Evolutionary conservation across 2,329 filamentous ascomycete genomes (phyloP).

Genomic region (Penicillium palitans): DNA sequence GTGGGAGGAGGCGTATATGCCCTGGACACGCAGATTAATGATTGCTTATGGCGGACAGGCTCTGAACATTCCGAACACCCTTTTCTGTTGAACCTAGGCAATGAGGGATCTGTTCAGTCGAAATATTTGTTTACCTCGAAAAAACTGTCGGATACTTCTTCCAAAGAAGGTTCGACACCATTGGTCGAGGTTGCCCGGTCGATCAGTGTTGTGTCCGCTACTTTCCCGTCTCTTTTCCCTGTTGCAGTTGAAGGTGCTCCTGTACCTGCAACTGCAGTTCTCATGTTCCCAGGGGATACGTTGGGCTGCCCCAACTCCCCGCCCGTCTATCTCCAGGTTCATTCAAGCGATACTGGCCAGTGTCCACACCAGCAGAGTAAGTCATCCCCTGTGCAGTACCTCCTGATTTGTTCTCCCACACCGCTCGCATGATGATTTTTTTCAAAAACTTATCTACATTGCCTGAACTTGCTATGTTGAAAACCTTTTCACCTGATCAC

Average conservation of each 20-base stretch:
- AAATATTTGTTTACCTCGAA: conserved; percentile 39
- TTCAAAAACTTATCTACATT: conserved; percentile 99
- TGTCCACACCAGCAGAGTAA: conserved; percentile 88
- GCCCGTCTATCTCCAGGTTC: conserved; percentile 65
- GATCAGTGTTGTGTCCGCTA: conserved; percentile 68
- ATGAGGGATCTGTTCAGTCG: conserved; percentile 40
- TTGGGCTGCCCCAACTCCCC: conserved; percentile 35
- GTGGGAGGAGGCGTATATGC: conserved; percentile 92
- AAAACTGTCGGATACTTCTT: conserved; percentile 37
- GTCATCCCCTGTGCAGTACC: conserved; percentile 46
- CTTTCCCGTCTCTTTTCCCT: conserved; percentile 68
- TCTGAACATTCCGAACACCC: conserved; percentile 17
- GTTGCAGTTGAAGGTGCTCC: conserved; percentile 72
- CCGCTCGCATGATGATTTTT: conserved; percentile 76
- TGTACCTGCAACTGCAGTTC: conserved; percentile 64
- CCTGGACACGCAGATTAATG: conserved; percentile 67
- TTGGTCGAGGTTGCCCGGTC: conserved; percentile 56
- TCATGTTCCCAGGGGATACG: conserved; percentile 41
- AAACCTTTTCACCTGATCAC: conserved; percentile 77
- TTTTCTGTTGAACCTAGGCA: conserved; percentile 36
- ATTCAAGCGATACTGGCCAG: conserved; percentile 90
- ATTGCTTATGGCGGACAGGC: conserved; percentile 18
- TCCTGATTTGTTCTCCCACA: conserved; percentile 13
- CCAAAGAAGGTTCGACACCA: conserved; percentile 16
- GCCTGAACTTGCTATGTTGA: conserved; percentile 93